Base-by-base conservation (phyloP, 2,329 filamentous ascomycete genomes). In the Blastomyces silverae region DNA sequence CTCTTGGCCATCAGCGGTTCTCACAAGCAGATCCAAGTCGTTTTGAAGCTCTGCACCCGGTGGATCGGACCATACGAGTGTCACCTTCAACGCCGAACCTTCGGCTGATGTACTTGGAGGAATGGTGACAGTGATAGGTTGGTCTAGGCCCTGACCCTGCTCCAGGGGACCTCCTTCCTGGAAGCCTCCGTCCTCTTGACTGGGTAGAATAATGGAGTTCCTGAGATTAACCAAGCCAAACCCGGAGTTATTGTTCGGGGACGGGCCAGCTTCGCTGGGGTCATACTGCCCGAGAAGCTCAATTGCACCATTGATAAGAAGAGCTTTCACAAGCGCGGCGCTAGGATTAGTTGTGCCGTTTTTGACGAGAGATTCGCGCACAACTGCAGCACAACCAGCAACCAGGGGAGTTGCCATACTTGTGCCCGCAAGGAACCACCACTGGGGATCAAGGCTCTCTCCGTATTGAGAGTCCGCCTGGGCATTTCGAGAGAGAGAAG, bases 401-500 rank as follows among this genome's bases (percentile, higher is more conserved):
- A 70, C 69, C 6, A 71, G 66, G 1, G 70, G 70, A 17, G 68
- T 67, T 5, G 70, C 70, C 69, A 71, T 71, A 63, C 69, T 71
- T 17, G 70, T 72, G 11, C 70, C 70, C 0, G 60, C 65, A 15
- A 56, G 46, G 62, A 66, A 70, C 42, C 61, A 66, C 64, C 65
- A 71, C 3, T 61, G 57, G 1, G 60, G 60, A 60, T 71, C 69
- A n/a, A 48, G 28, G 50, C 65, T 66, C 3, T 55, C 56, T 8
- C 66, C 68, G 37, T 63, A 62, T 42, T 48, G 58, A 17, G 42
- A 50, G 17, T 50, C 59, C 28, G 42, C 22, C 13, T 64, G 42
- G 48, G 66, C 52, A 6, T 65, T 66, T 15, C 64, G 52, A 11
- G 68, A 70, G 28, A 63, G 64, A 11, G 68, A 62, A 25, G 68